A percentile compares a stretch with the other conserved stretches of the same genome.
phyloP scores from a whole-genome alignment of 495 filamentous ascomycete species.

The Bacidia gigantensis region DNA sequence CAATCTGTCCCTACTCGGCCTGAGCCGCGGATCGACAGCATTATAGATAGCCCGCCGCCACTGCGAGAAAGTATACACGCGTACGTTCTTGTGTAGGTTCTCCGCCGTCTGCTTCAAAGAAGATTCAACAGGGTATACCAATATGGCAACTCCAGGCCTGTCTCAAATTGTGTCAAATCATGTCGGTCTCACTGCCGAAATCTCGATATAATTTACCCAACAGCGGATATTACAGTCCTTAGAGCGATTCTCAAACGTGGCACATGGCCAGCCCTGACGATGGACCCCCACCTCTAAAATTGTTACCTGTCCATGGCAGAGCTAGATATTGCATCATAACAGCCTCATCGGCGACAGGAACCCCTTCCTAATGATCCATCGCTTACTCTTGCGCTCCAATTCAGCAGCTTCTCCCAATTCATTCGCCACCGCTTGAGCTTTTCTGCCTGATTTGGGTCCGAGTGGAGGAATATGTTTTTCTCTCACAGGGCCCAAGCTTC shows the following conservation, averaged over 20 bases:
- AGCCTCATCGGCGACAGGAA: neutral
- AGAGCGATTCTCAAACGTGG: neutral
- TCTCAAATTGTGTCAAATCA: neutral
- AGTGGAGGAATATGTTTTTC: neutral
- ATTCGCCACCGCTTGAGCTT: neutral
- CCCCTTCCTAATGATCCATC: neutral
- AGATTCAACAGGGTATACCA: neutral
- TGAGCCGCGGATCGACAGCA: neutral
- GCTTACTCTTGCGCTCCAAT: constrained; percentile 15
- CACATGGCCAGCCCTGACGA: neutral
- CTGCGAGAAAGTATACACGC: neutral
- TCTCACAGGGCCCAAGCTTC: constrained; percentile 12
- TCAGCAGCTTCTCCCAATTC: neutral
- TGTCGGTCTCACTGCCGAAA: neutral
- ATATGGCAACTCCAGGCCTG: neutral
- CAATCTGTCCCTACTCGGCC: neutral
- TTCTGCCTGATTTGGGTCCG: neutral
- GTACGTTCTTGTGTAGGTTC: neutral
- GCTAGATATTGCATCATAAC: neutral
- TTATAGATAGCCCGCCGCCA: neutral
- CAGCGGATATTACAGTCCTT: neutral
- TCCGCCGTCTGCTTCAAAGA: neutral
- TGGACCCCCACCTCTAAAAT: neutral
- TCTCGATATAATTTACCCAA: neutral
- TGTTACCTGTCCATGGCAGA: neutral